These are phyloP conservation scores for Ilyonectria robusta DNA, from an alignment of 2,329 filamentous ascomycete genomes.

Conservation along the genomic window DNA sequence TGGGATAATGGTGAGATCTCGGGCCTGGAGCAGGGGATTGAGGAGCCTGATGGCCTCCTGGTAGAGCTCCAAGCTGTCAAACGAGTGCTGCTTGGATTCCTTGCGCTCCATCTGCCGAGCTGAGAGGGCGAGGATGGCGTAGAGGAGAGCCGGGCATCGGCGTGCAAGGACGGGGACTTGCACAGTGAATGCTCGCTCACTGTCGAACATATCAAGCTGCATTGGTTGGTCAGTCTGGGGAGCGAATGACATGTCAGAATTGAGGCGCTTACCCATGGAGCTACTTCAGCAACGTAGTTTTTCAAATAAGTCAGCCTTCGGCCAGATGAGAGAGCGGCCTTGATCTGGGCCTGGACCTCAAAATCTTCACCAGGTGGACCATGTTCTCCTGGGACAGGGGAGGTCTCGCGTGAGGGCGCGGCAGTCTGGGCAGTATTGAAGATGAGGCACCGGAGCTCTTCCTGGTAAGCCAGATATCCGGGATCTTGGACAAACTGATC, in stretches of 20 bases:
- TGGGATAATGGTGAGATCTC: constrained; percentile 52
- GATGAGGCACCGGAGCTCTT: constrained; percentile 62
- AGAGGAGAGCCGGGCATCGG: constrained; percentile 61
- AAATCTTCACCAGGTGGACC: constrained; percentile 37
- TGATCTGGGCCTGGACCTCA: constrained; percentile 42
- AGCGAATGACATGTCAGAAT: constrained; percentile 20
- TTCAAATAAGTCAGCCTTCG: constrained; percentile 58
- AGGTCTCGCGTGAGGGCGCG: constrained; percentile 57
- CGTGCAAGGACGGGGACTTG: constrained; percentile 65
- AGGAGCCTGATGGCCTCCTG: constrained; percentile 66
- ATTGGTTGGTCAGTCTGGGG: constrained; percentile 12
- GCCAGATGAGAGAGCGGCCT: constrained; percentile 49
- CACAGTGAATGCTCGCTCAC: constrained; percentile 65
- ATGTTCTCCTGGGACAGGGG: constrained; percentile 47
- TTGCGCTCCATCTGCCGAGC: constrained; percentile 69
- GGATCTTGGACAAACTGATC: constrained; percentile 57
- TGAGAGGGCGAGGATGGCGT: constrained; percentile 68
- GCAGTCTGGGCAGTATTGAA: constrained; percentile 62
- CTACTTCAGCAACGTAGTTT: constrained; percentile 68
- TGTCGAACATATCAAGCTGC: constrained; percentile 72
- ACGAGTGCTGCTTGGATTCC: constrained; percentile 58
- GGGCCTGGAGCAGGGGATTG: constrained; percentile 52
- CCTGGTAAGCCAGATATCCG: constrained; percentile 60
- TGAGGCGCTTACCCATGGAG: constrained; percentile 60
- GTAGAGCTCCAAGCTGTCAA: constrained; percentile 68